Base-by-base conservation (phyloP, 1,139 yeast species). In the Yamadazyma trypodendri region DNA sequence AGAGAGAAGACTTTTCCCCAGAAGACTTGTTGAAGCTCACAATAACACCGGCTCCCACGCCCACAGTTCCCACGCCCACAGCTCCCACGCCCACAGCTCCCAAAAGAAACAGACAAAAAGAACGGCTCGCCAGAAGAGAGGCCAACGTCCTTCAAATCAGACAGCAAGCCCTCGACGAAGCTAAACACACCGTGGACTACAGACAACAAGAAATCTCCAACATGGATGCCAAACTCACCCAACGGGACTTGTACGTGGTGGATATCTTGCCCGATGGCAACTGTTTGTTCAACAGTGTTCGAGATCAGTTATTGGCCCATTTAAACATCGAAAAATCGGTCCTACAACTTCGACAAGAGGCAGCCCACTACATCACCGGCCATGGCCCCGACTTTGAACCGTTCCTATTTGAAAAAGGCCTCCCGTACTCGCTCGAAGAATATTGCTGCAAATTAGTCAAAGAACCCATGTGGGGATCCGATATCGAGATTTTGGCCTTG, bases 381-480 rank as follows among this genome's bases (percentile, higher is more conserved):
- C 66, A 92, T 52, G 75, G 77, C 8, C 83, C 85, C 48, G 84
- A 84, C 35, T 92, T 81, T 54, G 64, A 75, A 8, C 97, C 97
- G 4, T 92, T 84, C 54, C 61, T 92, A 48, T 81, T 87, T 54
- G 95, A 87, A 54, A 96, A 88, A 49, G 71, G 79, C 67, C 65
- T 75, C 11, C 50, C 84, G 45, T 68, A 74, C 31, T 85, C 85
- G 45, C 61, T 90, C 20, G 82, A 76, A 27, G 77, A 75, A n/a
- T 92, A 92, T 57, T 74, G 88, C 7, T 60, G 66, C 2, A 83
- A 82, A 47, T 71, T 92, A 39, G 84, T 75, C 38, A 65, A 64
- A 12, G 87, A 96, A 0, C 81, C 95, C 0, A 77, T 87, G 71
- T 92, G 98, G 98, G 98, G 98, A 21, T 94, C 96, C 4, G 97